Base-by-base conservation (phyloP, 78 protist genomes). In the Isochrysis galbana region DNA sequence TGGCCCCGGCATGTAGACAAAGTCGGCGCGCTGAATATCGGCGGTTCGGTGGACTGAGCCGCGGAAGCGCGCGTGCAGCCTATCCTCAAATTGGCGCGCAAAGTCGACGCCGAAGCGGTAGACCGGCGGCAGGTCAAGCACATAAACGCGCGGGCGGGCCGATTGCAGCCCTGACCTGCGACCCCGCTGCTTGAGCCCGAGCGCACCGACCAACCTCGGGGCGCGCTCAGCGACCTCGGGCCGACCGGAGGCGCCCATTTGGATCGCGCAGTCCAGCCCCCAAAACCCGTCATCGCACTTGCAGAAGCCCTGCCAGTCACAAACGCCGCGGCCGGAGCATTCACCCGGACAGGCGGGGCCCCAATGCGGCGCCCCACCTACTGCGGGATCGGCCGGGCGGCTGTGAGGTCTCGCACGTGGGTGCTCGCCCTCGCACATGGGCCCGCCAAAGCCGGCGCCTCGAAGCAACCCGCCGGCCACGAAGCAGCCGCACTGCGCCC, bases 251-350 rank as follows among this genome's bases (percentile, higher is more conserved):
- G 46, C 19, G 77, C 5, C 77, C 41, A 67, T 32, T 3, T 23
- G 22, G 47, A 36, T 26, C 32, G 86, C 45, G 86, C 86, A 77
- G 86, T 77, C 86, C 36, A 77, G 11, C 23, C 86, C 86, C 86
- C 86, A 77, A 3, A 0, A 17, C 36, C 86, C 86, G 38, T 0
- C 34, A 19, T 77, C 48, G 86, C 86, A 77, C 23, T 1, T 32
- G 86, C 86, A 77, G 86, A 77, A 77, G 86, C 86, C 86, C 23
- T 77, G 45, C 47, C 86, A 39, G 86, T 77, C 86, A 46, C 86
- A 77, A 26, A 2, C 2, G 48, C 86, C 86, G 17, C 34, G 47
- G 47, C 47, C 86, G n/a, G 86, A 38, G 48, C 86, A 77, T 36
- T 14, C 10, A 41, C 7, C n/a, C 19, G 21, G 41, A 14, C 80